Evolutionary conservation across 257 asterid species (phyloP), one percentile per base, ranked within the genome.

Genomic region (Nicotiana paniculata): DNA sequence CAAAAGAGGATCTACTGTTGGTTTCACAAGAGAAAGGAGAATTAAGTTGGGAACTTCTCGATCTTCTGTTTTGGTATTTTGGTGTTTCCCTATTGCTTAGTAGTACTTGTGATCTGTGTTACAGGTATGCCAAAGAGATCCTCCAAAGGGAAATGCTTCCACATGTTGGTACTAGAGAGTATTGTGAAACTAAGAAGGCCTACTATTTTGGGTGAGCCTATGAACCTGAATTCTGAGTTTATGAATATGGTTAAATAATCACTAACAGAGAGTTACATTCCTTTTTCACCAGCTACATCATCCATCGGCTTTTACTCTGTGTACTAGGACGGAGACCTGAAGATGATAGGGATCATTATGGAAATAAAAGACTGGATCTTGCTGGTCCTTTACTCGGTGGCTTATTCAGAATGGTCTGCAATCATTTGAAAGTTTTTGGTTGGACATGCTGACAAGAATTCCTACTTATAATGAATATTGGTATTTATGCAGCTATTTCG

Each of bases 351-450:
- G 99, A 96, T 74, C 99, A 96, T 87, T 96, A 96, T 93, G 98
- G 97, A 63, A 96, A 96, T 87, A 96, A 96, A 86, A 91, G 98
- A 85, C 82, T 94, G 84, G 99, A 96, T 90, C 99, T 96, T 83
- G 99, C 99, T 81, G 99, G 98, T 83, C 99, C 99, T 79, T 85
- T 96, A 89, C 95, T 96, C 72, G 99, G 99, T 86, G 97, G 97
- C 83, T 90, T 96, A 24, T 96, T 96, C 79, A 91, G 98, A 89
- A 96, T 93, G 99, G 98, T 96, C 83, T 82, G 90, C 86, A 78
- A 32, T 39, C 64, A 53, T 37, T 81, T 53, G 35, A 65, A 51
- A 48, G 39, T 13, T 32, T 18, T 66, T 65, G 48, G 63, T 53
- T 6, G 82, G 57, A 66, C 32, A 70, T n/a, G 6, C 30, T 54